phyloP scores from a whole-genome alignment of 192 early-diverging fungal species.

The Coemansia sp. region DNA sequence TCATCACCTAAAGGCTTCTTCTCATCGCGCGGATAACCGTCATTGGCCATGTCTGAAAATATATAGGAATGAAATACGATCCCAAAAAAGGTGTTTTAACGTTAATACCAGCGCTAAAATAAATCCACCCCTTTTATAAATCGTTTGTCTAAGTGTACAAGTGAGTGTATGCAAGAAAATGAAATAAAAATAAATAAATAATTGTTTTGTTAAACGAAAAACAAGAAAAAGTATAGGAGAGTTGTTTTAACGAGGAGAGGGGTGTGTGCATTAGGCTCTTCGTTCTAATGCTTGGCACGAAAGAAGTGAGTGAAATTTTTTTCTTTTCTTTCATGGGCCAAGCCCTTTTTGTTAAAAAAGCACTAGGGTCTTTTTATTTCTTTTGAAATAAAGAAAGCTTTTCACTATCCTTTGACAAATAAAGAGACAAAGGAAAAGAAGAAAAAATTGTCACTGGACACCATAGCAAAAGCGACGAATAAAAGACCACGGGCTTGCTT shows the following conservation, averaged over 20 bases:
- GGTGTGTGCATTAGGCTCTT: neutral
- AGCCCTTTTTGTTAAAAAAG: neutral
- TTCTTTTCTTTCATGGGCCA: neutral
- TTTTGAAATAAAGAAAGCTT: neutral
- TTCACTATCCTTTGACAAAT: slow-evolving; percentile 1
- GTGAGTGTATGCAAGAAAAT: slow-evolving; percentile 3
- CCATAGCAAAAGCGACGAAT: neutral
- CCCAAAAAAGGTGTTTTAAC: neutral
- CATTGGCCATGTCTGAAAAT: neutral
- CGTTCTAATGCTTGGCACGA: neutral
- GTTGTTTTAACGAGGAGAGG: neutral
- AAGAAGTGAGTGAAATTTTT: neutral
- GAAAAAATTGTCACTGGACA: slow-evolving; percentile 7
- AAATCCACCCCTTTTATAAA: neutral
- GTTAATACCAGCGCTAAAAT: slow-evolving; percentile 5
- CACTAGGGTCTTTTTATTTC: neutral
- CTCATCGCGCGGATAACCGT: slow-evolving; percentile 15
- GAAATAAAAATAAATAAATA: slow-evolving; percentile 9
- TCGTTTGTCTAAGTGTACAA: slow-evolving; percentile 14
- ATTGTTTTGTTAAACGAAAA: neutral
- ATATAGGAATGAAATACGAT: neutral
- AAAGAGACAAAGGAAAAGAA: slow-evolving; percentile 10
- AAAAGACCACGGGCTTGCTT: neutral
- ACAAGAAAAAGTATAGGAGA: neutral
- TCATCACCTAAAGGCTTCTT: slow-evolving; percentile 7